phyloP scores from a whole-genome alignment of 345 rosid genomes.

The Eucalyptus decipiens region DNA sequence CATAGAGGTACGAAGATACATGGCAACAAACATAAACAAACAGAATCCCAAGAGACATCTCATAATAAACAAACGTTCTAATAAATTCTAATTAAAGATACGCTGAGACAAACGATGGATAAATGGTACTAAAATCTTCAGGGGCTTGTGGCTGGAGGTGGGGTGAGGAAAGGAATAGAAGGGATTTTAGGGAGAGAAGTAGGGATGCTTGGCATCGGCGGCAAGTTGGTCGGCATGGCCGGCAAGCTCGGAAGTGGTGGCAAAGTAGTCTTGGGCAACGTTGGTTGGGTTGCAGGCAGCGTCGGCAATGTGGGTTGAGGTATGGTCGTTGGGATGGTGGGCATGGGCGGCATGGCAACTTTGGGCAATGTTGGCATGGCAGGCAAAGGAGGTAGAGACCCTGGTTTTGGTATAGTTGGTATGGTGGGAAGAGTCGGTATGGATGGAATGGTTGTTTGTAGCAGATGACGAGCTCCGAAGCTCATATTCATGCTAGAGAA shows the following conservation, averaged over 20 bases:
- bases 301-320: not conserved
- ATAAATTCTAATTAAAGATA: not conserved
- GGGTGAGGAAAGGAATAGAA: slow-evolving; percentile 16
- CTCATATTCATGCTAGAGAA: not conserved
- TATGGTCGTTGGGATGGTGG: not conserved
- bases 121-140: not conserved
- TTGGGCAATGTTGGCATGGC: not conserved
- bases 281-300: not conserved
- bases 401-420: not conserved
- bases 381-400: not conserved
- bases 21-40: not conserved
- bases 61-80: not conserved
- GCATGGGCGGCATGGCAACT: not conserved
- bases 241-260: slow-evolving; percentile 2
- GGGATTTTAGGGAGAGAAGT: slow-evolving; percentile 12
- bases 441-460: not conserved
- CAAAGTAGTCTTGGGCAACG: not conserved
- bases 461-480: slow-evolving; percentile 1
- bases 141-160: slow-evolving; percentile 13
- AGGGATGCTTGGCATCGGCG: slow-evolving; percentile 11
- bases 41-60: not conserved
- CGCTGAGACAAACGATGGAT: not conserved
- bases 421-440: not conserved
- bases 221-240: not conserved
- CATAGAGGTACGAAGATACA: not conserved